A percentile compares a stretch with the other conserved stretches of the same genome.
phyloP scores from a whole-genome alignment of 2,329 filamentous ascomycete species.

The Fusarium sp. region DNA sequence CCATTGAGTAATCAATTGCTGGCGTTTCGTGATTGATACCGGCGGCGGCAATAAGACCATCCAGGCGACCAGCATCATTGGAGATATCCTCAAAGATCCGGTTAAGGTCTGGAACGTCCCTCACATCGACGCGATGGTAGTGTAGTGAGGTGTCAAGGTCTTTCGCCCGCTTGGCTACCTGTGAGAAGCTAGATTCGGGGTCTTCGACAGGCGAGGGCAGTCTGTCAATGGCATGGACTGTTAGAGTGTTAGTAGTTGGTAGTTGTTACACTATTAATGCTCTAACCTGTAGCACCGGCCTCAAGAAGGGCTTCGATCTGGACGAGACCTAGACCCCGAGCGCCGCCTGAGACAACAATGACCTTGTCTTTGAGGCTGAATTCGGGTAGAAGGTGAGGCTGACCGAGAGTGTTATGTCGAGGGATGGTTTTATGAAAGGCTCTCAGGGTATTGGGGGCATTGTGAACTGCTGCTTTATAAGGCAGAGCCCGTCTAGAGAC shows the following conservation, averaged over 20 bases:
- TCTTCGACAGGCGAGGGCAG: conserved; percentile 64
- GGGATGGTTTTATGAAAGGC: conserved; percentile 41
- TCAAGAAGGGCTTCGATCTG: conserved; percentile 84
- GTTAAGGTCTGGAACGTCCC: conserved; percentile 76
- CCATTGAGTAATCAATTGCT: conserved; percentile 82
- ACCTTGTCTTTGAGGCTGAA: conserved; percentile 82
- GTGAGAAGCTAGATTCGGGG: conserved; percentile 69
- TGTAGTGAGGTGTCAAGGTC: conserved; percentile 76
- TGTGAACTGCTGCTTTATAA: conserved; percentile 17
- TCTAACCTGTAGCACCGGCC: conserved; percentile 75
- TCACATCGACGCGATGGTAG: conserved; percentile 85
- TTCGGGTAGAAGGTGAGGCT: conserved; percentile 68
- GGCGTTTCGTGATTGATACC: conserved; percentile 86
- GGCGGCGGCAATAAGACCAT: conserved; percentile 79
- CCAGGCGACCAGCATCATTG: conserved; percentile 76
- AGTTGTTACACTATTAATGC: not conserved
- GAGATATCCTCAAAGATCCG: conserved; percentile 76
- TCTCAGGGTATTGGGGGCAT: conserved; percentile 28
- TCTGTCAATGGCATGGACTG: conserved; percentile 76
- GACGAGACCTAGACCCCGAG: conserved; percentile 80
- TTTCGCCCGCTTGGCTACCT: conserved; percentile 72
- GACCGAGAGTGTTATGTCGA: conserved; percentile 33
- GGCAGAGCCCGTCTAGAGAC: conserved; percentile 24
- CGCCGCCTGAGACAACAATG: conserved; percentile 81
- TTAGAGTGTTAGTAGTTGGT: conserved; percentile 15